Conservation (phyloP, 2,329 filamentous ascomycete species). For the Arthrobotrys sinensis region DNA sequence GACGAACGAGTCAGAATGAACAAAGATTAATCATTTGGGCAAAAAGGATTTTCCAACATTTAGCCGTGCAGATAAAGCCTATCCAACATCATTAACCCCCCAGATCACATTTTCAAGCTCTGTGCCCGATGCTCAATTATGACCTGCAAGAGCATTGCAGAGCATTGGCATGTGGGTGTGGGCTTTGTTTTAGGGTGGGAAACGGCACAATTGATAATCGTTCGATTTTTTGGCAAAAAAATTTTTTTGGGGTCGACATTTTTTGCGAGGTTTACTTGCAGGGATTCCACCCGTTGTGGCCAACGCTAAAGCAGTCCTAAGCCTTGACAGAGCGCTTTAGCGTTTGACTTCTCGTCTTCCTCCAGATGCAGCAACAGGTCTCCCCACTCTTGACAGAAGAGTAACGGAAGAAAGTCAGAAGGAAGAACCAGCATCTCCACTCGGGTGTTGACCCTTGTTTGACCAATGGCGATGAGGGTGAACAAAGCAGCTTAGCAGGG, state of each 20-base stretch:
- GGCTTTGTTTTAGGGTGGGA: slow-evolving; percentile 57
- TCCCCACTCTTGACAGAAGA: slow-evolving; percentile 61
- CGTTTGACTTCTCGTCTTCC: slow-evolving; percentile 59
- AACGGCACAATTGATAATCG: slow-evolving; percentile 55
- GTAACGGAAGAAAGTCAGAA: slow-evolving; percentile 59
- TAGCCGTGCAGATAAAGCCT: slow-evolving; percentile 44
- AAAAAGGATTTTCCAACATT: slow-evolving; percentile 45
- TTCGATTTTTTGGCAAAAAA: slow-evolving; percentile 47
- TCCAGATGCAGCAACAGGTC: slow-evolving; percentile 62
- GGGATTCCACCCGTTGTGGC: slow-evolving; percentile 59
- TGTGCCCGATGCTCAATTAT: slow-evolving; percentile 28
- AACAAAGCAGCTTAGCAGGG: slow-evolving; percentile 60
- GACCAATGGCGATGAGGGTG: slow-evolving; percentile 59
- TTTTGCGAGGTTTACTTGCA: slow-evolving; percentile 60
- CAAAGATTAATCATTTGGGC: slow-evolving; percentile 28
- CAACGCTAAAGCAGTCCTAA: slow-evolving; percentile 60
- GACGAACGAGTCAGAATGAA: slow-evolving; percentile 16
- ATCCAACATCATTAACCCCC: slow-evolving; percentile 29
- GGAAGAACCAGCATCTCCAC: slow-evolving; percentile 58
- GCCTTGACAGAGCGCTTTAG: slow-evolving; percentile 60
- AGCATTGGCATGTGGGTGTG: slow-evolving; percentile 42
- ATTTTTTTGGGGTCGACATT: slow-evolving; percentile 39
- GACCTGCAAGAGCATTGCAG: slow-evolving; percentile 27
- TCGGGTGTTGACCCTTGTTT: slow-evolving; percentile 60
- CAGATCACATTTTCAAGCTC: slow-evolving; percentile 28